Percentiles rank a stretch among this genome's conserved stretches.
Conservation (phyloP, 202 grass and related monocot genomes). For the Eragrostis tef region DNA sequence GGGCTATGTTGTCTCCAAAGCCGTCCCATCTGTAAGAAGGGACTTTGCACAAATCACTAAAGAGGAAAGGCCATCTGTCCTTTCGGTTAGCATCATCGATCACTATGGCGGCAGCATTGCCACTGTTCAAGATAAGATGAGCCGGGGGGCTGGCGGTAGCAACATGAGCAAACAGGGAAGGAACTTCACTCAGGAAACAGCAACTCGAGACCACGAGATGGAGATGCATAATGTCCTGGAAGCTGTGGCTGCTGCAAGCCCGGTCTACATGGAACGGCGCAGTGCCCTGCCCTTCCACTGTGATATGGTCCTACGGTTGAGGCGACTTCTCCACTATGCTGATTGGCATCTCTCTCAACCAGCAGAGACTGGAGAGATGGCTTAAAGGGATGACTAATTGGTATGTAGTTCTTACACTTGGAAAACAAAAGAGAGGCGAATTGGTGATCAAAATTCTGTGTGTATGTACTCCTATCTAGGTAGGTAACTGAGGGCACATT, state of each 20-base stretch:
- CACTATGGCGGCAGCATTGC: slow-evolving; percentile 77
- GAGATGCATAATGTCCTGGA: slow-evolving; percentile 77
- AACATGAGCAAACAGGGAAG: slow-evolving; percentile 69
- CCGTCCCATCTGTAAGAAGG: slow-evolving; percentile 70
- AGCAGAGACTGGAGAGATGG: slow-evolving; percentile 49
- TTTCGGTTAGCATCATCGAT: slow-evolving; percentile 77
- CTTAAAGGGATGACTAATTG: slow-evolving; percentile 54
- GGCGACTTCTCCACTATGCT: slow-evolving; percentile 86
- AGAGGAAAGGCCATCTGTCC: slow-evolving; percentile 72
- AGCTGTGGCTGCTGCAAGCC: slow-evolving; percentile 72
- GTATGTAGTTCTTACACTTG: slow-evolving; percentile 50
- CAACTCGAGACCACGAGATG: slow-evolving; percentile 57
- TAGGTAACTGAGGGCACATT: slow-evolving; percentile 37
- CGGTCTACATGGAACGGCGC: slow-evolving; percentile 72
- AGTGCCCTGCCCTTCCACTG: slow-evolving; percentile 86
- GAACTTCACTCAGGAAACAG: slow-evolving; percentile 51
- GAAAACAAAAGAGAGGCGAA: slow-evolving; percentile 38
- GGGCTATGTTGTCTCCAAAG: slow-evolving; percentile 80
- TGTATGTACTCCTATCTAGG: slow-evolving; percentile 9
- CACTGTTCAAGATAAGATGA: slow-evolving; percentile 62
- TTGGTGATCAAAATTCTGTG: slow-evolving; percentile 27
- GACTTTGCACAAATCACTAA: slow-evolving; percentile 54
- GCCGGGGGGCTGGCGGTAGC: slow-evolving; percentile 42
- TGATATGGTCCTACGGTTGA: slow-evolving; percentile 85
- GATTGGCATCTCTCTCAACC: slow-evolving; percentile 70